Evolutionary conservation across 495 filamentous ascomycete genomes (phyloP).

Genomic region (Filosporella fistucella): DNA sequence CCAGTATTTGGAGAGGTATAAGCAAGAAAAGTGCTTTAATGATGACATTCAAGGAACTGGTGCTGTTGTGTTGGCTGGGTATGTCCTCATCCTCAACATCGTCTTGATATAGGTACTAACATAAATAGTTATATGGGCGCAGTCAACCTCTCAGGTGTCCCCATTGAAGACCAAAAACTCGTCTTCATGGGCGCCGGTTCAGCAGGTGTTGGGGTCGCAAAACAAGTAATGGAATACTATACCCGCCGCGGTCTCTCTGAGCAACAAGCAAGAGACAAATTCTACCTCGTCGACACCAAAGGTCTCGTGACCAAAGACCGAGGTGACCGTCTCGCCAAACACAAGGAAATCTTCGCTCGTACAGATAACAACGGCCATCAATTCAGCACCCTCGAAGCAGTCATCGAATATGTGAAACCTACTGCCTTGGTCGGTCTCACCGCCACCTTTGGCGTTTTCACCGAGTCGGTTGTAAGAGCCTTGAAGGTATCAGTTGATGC

Average conservation of each 20-base stretch:
- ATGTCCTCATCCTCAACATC: slow-evolving; percentile 23
- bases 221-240: slow-evolving; percentile 95
- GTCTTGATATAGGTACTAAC: slow-evolving; percentile 3
- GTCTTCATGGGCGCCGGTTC: slow-evolving; percentile 96
- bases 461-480: slow-evolving; percentile 75
- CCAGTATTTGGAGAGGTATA: slow-evolving; percentile 86
- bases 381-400: slow-evolving; percentile 82
- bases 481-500: slow-evolving; percentile 62
- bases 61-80: slow-evolving; percentile 87
- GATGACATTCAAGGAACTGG: slow-evolving; percentile 99
- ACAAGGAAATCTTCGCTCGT: slow-evolving; percentile 97
- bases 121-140: slow-evolving; percentile 73
- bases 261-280: slow-evolving; percentile 81
- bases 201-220: slow-evolving; percentile 93
- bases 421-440: slow-evolving; percentile 93
- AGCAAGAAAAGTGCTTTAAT: slow-evolving; percentile 88
- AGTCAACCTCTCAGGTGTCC: slow-evolving; percentile 81
- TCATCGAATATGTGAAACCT: slow-evolving; percentile 90
- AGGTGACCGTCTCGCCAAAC: slow-evolving; percentile 88
- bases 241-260: slow-evolving; percentile 91
- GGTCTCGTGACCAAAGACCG: slow-evolving; percentile 92
- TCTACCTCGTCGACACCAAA: slow-evolving; percentile 97
- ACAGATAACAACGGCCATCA: slow-evolving; percentile 89
- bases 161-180: slow-evolving; percentile 84
- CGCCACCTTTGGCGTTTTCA: slow-evolving; percentile 92